Evolutionary conservation across 2,329 filamentous ascomycete genomes (phyloP), one percentile per base, ranked within the genome.

Genomic region (Aspergillus amoenus): DNA sequence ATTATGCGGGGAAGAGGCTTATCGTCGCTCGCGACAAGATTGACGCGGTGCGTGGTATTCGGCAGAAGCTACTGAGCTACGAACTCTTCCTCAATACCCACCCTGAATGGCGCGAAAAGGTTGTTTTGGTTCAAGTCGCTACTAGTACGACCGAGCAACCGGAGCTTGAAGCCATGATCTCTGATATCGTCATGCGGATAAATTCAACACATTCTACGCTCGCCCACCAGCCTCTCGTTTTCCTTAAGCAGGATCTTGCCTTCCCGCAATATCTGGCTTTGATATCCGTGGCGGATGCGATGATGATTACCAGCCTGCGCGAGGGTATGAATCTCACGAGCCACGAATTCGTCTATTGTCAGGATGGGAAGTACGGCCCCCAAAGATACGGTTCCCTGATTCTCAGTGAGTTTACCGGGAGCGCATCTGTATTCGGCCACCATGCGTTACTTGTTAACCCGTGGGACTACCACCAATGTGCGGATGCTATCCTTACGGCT

Each of bases 321-420:
- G 93, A 97, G 73, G 93, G 93, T 61, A 97, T 97, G 94, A 97
- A 97, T 71, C 77, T 97, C 55, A 97, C 93, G 0, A 93, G 90
- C 5, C 94, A 97, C 71, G 93, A 97, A 72, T 97, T 92, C 69
- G 84, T 97, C 34, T 90, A 91, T 64, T 97, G 93, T 69, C 93
- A 97, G 70, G 93, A 97, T 68, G 93, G 93, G 41, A 84, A 84
- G 64, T 81, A 84, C 60, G 79, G 82, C 2, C 79, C 87, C 56
- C 92, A 92, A 78, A 93, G 91, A 74, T 87, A 94, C 68, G 91
- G 91, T 2, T 93, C 92, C 1, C 81, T 97, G 43, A 96, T 97
- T 63, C 79, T 97, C 53, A 96, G 91, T 61, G 93, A 97, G 72
- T 97, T 97, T 70, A 96, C 93, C 2, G 94, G 93, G 22, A 96